Evolutionary conservation across 2,329 filamentous ascomycete genomes (phyloP), one percentile per base, ranked within the genome.

Genomic region (Didymella pinodella): DNA sequence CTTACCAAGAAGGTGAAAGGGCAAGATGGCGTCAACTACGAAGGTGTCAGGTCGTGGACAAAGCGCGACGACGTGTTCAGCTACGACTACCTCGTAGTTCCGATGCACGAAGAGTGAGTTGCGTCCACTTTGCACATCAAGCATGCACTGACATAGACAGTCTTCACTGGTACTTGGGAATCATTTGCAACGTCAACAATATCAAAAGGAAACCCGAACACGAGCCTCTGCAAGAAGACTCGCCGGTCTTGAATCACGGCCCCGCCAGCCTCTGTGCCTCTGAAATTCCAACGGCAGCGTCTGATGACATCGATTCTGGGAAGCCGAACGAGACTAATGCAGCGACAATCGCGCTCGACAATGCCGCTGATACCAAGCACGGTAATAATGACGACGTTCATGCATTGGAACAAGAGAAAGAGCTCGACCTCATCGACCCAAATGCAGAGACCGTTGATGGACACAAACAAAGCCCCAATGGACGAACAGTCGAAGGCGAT

Each of bases 101-200:
- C 95, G 0, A 92, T 99, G 74, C 96, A 97, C 68, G 91, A 97
- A 72, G 82, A 87, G 66, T 72, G 62, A 20, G 70, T 56, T 46
- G 28, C 57, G 67, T 48, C 22, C 7, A 10, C 6, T 2, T 10
- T 7, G 10, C 10, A 25, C 16, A 25, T 26, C 7, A 22, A 41
- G 3, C 5, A 25, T 11, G 4, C 29, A 38, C 53, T 68, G 46
- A 71, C 28, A 7, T 11, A 2, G 18, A 4, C 40, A 63, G 57
- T 20, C 54, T 62, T 1, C 95, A 99, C 76, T 99, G 96, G 95
- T 98, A 95, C 77, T 81, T 98, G 65, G 93, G 92, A 7, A 94
- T 99, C 55, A 94, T 99, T 51, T 97, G 92, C 84, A 97, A 99
- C 70, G 84, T 94, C 2, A 85, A 87, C 3, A 88, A 84, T 50